phyloP scores from a whole-genome alignment of 2,329 filamentous ascomycete species.

The Apiospora saccharicola region DNA sequence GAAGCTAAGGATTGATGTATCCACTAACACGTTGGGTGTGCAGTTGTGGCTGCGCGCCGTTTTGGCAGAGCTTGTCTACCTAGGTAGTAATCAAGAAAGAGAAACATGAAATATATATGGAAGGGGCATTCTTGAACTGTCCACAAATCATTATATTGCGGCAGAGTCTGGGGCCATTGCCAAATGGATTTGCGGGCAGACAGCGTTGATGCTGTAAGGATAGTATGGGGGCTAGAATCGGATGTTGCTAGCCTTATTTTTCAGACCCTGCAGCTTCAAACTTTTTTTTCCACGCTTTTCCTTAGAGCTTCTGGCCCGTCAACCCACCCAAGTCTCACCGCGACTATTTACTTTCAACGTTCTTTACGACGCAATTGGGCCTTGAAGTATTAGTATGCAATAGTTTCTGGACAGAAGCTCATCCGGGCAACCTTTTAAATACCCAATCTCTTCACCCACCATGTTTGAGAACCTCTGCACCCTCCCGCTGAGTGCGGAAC shows the following conservation, averaged over 20 bases:
- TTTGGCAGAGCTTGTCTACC: background rate
- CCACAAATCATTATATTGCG: background rate
- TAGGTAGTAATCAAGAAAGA: background rate
- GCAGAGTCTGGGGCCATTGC: background rate
- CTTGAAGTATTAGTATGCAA: background rate
- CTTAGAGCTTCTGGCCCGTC: background rate
- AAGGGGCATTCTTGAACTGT: background rate
- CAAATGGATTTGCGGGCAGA: background rate
- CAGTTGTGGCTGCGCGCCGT: background rate
- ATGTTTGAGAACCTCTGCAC: constrained; percentile 96
- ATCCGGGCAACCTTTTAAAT: background rate
- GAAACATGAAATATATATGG: background rate
- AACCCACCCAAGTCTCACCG: background rate
- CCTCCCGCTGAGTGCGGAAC: constrained; percentile 82
- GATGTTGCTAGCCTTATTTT: constrained; percentile 4
- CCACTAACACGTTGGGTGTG: background rate
- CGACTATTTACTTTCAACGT: background rate
- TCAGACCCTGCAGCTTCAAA: constrained; percentile 7
- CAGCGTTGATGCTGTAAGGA: background rate
- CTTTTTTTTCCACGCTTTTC: background rate
- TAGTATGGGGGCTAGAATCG: background rate
- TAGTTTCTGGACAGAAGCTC: background rate
- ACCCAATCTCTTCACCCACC: constrained; percentile 28
- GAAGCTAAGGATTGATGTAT: background rate
- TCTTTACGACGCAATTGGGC: background rate